Conservation (phyloP, 23 red algal species). For the Cyanidioschyzon merolae region DNA sequence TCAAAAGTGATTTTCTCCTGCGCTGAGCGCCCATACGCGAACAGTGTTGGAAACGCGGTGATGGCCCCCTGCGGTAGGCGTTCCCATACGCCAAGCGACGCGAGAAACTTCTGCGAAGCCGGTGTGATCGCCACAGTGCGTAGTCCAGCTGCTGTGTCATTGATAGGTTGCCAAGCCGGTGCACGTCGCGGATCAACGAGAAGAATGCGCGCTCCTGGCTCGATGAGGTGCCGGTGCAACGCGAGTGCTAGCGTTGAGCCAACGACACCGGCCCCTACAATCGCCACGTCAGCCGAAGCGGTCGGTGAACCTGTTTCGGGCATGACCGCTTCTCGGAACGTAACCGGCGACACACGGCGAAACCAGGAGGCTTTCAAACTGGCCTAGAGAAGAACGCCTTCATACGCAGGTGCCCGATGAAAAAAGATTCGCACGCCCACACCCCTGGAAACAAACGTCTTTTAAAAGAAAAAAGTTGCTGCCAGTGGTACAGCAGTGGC, state of each 20-base stretch:
- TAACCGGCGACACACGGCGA: too few relatives aligned
- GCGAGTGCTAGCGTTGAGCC: slow-evolving; percentile 54
- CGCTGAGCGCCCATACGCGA: slow-evolving; percentile 37
- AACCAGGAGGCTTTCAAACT: too few relatives aligned
- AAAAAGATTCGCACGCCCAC: too few relatives aligned
- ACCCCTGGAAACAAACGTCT: too few relatives aligned
- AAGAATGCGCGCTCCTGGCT: slow-evolving; percentile 5
- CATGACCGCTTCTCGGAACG: not conserved
- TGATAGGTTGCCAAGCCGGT: not conserved
- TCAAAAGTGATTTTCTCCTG: not conserved
- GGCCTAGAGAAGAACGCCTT: too few relatives aligned
- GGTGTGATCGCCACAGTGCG: slow-evolving; percentile 62
- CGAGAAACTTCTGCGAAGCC: slow-evolving; percentile 46
- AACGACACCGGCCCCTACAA: slow-evolving; percentile 73
- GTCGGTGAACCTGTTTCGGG: not conserved
- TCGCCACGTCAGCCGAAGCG: slow-evolving; percentile 35
- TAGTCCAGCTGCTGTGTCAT: slow-evolving; percentile 18
- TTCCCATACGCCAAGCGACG: slow-evolving; percentile 43
- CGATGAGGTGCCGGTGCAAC: slow-evolving; percentile 25
- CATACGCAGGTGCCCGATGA: too few relatives aligned
- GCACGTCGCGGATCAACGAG: slow-evolving; percentile 24
- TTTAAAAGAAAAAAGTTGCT: too few relatives aligned
- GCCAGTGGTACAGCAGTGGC: too few relatives aligned
- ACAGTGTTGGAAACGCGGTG: slow-evolving; percentile 47
- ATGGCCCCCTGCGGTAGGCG: slow-evolving; percentile 33